These are phyloP conservation scores for Tylopilus orsonianus DNA, from an alignment of 1,284 basidiomycete genomes.

Conservation along the genomic window DNA sequence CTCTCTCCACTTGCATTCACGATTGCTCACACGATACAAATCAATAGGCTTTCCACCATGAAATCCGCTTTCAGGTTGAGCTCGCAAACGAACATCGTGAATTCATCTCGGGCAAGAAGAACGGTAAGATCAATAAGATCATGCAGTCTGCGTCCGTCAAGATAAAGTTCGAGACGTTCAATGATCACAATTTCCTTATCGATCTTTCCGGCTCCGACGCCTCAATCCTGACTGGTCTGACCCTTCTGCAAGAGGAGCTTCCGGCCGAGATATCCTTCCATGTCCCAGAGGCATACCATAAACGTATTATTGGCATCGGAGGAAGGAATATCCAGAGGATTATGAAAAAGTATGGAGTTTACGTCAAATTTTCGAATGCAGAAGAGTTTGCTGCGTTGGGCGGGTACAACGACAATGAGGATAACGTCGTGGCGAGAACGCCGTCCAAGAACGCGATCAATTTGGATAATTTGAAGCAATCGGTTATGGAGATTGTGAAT, in stretches of 20 bases:
- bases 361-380: slow-evolving; percentile 99
- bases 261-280: slow-evolving; percentile 99
- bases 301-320: slow-evolving; percentile 98
- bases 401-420: slow-evolving; percentile 96
- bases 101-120: slow-evolving; percentile 98
- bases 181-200: slow-evolving; percentile 98
- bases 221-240: slow-evolving; percentile 85
- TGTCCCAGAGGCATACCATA: slow-evolving; percentile 97
- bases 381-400: slow-evolving; percentile 96
- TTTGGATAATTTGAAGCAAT: slow-evolving; percentile 92
- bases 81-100: slow-evolving; percentile 97
- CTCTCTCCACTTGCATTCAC: not conserved
- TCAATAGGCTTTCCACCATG: slow-evolving; percentile 84
- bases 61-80: slow-evolving; percentile 98
- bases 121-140: slow-evolving; percentile 98
- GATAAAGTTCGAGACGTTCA: slow-evolving; percentile 99
- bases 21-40: slow-evolving; percentile 4
- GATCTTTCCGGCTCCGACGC: slow-evolving; percentile 84
- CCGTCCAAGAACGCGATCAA: slow-evolving; percentile 98
- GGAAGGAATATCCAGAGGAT: slow-evolving; percentile 98
- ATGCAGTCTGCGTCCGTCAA: slow-evolving; percentile 96
- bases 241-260: slow-evolving; percentile 91
- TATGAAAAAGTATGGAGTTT: slow-evolving; percentile 99
- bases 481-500: slow-evolving; percentile 96
- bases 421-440: slow-evolving; percentile 96